phyloP scores from a whole-genome alignment of 768 basidiomycete species.

The Hysterangium stoloniferum region DNA sequence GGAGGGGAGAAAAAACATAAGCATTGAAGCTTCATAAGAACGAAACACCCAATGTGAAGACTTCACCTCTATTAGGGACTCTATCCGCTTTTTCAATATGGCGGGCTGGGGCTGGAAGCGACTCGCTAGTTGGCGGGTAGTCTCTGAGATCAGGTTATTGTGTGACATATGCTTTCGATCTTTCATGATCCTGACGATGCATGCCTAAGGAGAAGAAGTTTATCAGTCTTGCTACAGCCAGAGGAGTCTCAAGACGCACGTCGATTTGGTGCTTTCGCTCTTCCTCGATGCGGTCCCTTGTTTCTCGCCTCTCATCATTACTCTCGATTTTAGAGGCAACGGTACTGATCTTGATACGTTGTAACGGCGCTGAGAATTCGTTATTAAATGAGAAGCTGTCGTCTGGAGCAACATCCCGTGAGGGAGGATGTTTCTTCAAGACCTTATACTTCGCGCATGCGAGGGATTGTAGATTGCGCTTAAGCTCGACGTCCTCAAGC shows the following conservation, averaged over 20 bases:
- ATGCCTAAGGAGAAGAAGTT: conserved; percentile 51
- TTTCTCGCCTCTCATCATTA: conserved; percentile 82
- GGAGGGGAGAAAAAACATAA: not conserved
- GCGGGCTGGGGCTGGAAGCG: conserved; percentile 84
- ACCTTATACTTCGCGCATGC: conserved; percentile 94
- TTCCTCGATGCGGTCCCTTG: conserved; percentile 83
- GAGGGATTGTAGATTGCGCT: conserved; percentile 90
- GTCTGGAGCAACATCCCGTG: conserved; percentile 65
- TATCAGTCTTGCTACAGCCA: conserved; percentile 3
- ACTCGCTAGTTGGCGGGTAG: conserved; percentile 73
- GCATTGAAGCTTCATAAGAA: not conserved
- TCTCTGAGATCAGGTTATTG: conserved; percentile 84
- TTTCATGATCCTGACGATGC: conserved; percentile 97
- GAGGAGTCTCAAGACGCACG: conserved; percentile 38
- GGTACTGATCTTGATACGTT: conserved; percentile 90
- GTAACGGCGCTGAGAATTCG: conserved; percentile 71
- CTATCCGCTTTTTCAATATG: conserved; percentile 89
- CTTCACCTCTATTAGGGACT: conserved; percentile 92
- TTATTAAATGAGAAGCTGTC: conserved; percentile 90
- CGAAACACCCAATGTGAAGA: conserved; percentile 18
- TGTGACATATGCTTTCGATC: conserved; percentile 84
- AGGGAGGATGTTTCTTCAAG: conserved; percentile 82
- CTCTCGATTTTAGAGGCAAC: conserved; percentile 84
- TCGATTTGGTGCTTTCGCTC: conserved; percentile 86
- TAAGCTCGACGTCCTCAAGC: conserved; percentile 71